Evolutionary conservation across 129 eudicot genomes (phyloP).

Genomic region (Centella asiatica): DNA sequence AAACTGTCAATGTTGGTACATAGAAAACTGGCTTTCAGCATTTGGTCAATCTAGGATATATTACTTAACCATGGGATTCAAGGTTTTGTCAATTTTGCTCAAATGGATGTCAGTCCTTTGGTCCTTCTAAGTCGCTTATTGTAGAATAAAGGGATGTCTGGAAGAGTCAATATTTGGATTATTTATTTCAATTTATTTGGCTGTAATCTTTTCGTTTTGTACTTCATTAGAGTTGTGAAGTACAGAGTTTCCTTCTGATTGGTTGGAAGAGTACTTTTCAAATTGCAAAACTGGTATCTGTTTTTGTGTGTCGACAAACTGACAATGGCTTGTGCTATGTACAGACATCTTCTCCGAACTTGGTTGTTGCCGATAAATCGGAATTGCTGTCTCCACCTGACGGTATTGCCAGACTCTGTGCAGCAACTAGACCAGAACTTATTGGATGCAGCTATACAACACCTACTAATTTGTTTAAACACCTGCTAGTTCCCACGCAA

Average conservation of each 20-base stretch:
- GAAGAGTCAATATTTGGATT: too few relatives aligned
- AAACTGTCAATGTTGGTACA: background rate
- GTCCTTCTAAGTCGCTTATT: too few relatives aligned
- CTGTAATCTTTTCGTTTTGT: background rate
- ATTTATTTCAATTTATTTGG: too few relatives aligned
- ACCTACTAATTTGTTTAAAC: background rate
- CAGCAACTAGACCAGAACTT: slow-evolving; percentile 3
- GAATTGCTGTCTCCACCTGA: slow-evolving; percentile 23
- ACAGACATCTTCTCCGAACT: slow-evolving; percentile 23
- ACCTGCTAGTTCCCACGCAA: background rate
- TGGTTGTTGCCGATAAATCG: slow-evolving; percentile 17
- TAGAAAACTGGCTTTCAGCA: background rate
- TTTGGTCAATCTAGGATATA: background rate
- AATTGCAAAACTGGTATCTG: too few relatives aligned
- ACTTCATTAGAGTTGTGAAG: too few relatives aligned
- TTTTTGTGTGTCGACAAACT: background rate
- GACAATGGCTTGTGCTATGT: background rate
- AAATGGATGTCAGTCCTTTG: too few relatives aligned
- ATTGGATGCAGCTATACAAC: background rate
- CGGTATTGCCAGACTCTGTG: slow-evolving; percentile 5
- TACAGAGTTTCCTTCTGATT: background rate
- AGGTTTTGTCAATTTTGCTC: too few relatives aligned
- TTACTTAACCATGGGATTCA: too few relatives aligned
- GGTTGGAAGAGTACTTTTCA: background rate
- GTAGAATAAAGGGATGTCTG: too few relatives aligned